A percentile compares a stretch with the other conserved stretches of the same genome.
These are phyloP conservation scores for Populus nigra DNA, from an alignment of 345 rosid species.

Conservation along the genomic window DNA sequence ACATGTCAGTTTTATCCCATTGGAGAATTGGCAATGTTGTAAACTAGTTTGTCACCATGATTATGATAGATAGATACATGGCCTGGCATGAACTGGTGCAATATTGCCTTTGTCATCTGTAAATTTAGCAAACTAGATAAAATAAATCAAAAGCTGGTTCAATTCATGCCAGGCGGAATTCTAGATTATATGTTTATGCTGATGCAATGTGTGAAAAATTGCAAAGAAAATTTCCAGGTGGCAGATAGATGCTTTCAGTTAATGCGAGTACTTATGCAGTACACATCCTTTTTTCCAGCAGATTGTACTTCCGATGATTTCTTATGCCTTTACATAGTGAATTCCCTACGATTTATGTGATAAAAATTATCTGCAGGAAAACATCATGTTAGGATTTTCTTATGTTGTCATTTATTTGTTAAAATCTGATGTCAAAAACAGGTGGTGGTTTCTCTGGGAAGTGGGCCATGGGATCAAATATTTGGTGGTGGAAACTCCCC, in stretches of 20 bases:
- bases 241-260: background rate
- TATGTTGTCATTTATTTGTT: conserved; percentile 8
- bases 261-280: background rate
- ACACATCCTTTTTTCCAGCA: background rate
- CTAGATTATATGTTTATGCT: background rate
- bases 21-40: background rate
- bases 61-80: background rate
- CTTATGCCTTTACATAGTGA: background rate
- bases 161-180: background rate
- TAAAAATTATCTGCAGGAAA: background rate
- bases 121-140: background rate
- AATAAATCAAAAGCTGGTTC: background rate
- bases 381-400: background rate
- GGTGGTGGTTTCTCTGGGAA: conserved; percentile 73
- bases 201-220: background rate
- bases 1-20: no score
- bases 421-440: conserved; percentile 24
- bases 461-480: conserved; percentile 81
- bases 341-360: background rate
- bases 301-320: background rate
- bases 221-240: background rate
- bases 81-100: background rate
- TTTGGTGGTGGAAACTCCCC: conserved; percentile 82
- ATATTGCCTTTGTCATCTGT: no score
- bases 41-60: background rate